Base-by-base conservation (phyloP, 805 yeast genomes). In the Candida boidinii region DNA sequence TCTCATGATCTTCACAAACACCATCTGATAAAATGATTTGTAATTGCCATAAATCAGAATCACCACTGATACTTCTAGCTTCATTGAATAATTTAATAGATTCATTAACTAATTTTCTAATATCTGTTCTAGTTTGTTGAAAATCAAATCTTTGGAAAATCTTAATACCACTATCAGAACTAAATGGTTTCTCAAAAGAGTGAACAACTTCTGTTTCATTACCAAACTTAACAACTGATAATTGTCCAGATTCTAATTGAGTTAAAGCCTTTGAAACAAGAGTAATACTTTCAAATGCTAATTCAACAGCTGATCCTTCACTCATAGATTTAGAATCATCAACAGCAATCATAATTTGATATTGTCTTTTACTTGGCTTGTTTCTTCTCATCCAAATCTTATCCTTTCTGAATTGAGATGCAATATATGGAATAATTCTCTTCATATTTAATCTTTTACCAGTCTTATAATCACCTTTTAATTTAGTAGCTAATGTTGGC, bases 251-350 rank as follows among this genome's bases (percentile, higher is more conserved):
- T 58, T 94, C 99, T 36, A 92, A 64, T 52, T 87, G 95, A 0
- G 95, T 82, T 41, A 92, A 69, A 0, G 98, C 95, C 55, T 86
- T 88, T 4, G 96, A 79, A 2, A 92, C 97, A 28, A 92, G 67
- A 7, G 96, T 90, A 49, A 92, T 83, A 52, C 95, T 80, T 49
- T 92, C 90, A 72, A 87, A 87, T 0, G 99, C 97, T 38, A 92
- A 67, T 43, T 84, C 86, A 13, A 86, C 90, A 23, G 94, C 79
- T 43, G 80, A 76, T 17, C 95, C 81, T 56, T 90, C 97, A 36
- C 88, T 76, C 99, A 92, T 92, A 1, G 97, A 90, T 56, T 85
- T 87, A 20, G 98, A 92, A 54, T 92, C 96, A 62, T 92, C 99
- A 30, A 92, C 82, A 1, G 98, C 88, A 43, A 92, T 82, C 96